phyloP scores from a whole-genome alignment of 2,329 filamentous ascomycete genomes.

The Aureobasidium uvarum region DNA sequence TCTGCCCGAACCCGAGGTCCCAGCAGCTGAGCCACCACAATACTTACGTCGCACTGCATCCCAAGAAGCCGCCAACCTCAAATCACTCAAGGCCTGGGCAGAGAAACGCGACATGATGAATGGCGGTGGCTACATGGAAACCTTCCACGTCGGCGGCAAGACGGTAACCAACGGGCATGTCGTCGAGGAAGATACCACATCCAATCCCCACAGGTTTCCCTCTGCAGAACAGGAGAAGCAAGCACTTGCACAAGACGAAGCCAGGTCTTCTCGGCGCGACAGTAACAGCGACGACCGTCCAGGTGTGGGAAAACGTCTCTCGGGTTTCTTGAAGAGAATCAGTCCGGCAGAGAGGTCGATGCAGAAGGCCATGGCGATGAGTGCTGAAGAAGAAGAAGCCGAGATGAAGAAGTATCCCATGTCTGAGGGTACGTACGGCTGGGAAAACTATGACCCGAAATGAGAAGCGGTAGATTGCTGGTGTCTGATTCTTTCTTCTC shows the following conservation, averaged over 20 bases:
- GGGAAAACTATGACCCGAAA: not conserved
- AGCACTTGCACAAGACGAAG: not conserved
- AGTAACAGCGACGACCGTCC: not conserved
- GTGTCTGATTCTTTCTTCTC: too few species aligned
- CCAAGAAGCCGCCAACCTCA: constrained; percentile 3
- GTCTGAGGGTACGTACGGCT: constrained; percentile 6
- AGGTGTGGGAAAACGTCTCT: constrained; percentile 12
- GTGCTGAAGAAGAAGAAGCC: not conserved
- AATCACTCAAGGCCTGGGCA: constrained; percentile 11
- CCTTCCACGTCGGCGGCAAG: constrained; percentile 15
- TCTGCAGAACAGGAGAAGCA: constrained; percentile 1
- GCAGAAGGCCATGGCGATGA: constrained; percentile 10
- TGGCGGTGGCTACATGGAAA: constrained; percentile 11
- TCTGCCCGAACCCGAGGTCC: not conserved
- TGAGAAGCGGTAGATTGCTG: not conserved
- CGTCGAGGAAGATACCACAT: not conserved
- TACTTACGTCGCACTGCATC: not conserved
- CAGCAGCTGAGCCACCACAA: constrained; percentile 2
- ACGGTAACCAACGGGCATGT: constrained; percentile 2
- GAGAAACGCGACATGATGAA: constrained; percentile 14
- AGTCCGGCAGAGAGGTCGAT: constrained; percentile 12
- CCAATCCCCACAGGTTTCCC: not conserved
- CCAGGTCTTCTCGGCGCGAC: not conserved
- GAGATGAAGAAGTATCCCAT: constrained; percentile 17
- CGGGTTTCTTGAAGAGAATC: constrained; percentile 10